These are phyloP conservation scores for Erythrobasidium hasegawianum DNA, from an alignment of 1,284 basidiomycete genomes.

Conservation along the genomic window DNA sequence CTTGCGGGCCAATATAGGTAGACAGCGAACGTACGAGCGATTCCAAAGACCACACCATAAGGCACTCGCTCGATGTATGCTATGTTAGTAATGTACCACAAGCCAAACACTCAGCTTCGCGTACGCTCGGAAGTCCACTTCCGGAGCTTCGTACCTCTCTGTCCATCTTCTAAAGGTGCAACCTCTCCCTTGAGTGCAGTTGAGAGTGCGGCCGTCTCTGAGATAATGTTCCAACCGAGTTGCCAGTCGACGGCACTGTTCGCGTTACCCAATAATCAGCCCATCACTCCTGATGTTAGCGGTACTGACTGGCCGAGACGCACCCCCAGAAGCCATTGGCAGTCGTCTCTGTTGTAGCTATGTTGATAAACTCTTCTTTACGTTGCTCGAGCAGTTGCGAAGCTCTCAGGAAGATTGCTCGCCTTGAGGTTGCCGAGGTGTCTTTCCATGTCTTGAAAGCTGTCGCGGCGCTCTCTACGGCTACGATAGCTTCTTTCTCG, in stretches of 20 bases:
- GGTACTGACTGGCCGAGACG: not conserved
- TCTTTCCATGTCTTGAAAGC: conserved; percentile 26
- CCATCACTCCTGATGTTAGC: conserved; percentile 20
- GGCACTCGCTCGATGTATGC: conserved; percentile 44
- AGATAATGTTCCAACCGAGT: conserved; percentile 21
- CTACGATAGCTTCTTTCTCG: not conserved
- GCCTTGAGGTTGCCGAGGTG: conserved; percentile 14
- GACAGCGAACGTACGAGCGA: conserved; percentile 39
- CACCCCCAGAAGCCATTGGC: conserved; percentile 33
- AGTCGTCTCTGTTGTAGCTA: conserved; percentile 37
- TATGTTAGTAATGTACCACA: conserved; percentile 16
- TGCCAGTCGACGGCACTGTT: conserved; percentile 25
- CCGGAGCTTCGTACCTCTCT: conserved; percentile 6
- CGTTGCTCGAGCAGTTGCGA: conserved; percentile 32
- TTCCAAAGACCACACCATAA: conserved; percentile 42
- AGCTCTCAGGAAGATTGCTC: conserved; percentile 40
- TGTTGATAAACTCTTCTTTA: conserved; percentile 35
- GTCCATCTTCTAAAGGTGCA: conserved; percentile 22
- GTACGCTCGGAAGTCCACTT: not conserved
- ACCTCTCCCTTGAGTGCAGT: conserved; percentile 37
- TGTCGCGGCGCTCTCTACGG: conserved; percentile 19
- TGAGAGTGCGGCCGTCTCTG: conserved; percentile 33
- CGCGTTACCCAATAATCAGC: not conserved
- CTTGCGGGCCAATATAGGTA: conserved; percentile 5
- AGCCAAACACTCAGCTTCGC: not conserved